Percentiles rank a stretch among this genome's conserved stretches.
These are phyloP conservation scores for Linum tenue DNA, from an alignment of 345 rosid species.

Conservation along the genomic window DNA sequence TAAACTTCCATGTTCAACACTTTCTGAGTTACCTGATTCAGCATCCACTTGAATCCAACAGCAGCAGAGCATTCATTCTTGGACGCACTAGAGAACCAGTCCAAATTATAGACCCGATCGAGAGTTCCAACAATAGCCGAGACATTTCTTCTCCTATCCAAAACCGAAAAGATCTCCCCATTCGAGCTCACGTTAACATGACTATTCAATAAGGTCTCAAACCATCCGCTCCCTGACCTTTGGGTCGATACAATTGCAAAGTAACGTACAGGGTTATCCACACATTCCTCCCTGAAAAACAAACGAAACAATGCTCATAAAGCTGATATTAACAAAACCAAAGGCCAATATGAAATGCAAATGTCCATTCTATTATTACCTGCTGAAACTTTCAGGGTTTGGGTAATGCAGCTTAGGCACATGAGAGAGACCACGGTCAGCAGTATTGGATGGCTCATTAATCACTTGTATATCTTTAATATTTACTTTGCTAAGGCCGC, in stretches of 20 bases:
- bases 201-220: constrained; percentile 88
- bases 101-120: constrained; percentile 80
- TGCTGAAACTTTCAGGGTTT: constrained; percentile 62
- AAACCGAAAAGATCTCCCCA: constrained; percentile 74
- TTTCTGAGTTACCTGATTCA: constrained; percentile 60
- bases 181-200: constrained; percentile 86
- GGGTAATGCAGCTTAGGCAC: constrained; percentile 61
- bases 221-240: constrained; percentile 99
- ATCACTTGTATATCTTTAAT: constrained; percentile 38
- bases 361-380: constrained; percentile 29
- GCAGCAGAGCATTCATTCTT: constrained; percentile 97
- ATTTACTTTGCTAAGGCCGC: constrained; percentile 24
- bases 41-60: constrained; percentile 98
- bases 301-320: not conserved
- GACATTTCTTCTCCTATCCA: constrained; percentile 55
- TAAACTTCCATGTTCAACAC: not conserved
- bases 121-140: constrained; percentile 55
- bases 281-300: constrained; percentile 61
- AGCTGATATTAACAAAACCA: not conserved
- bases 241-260: constrained; percentile 92
- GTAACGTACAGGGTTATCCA: constrained; percentile 60
- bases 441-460: constrained; percentile 20
- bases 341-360: not conserved
- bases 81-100: constrained; percentile 80
- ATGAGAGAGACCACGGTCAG: constrained; percentile 11